These are phyloP conservation scores for Sapria himalayana DNA, from an alignment of 345 rosid species.

Conservation along the genomic window DNA sequence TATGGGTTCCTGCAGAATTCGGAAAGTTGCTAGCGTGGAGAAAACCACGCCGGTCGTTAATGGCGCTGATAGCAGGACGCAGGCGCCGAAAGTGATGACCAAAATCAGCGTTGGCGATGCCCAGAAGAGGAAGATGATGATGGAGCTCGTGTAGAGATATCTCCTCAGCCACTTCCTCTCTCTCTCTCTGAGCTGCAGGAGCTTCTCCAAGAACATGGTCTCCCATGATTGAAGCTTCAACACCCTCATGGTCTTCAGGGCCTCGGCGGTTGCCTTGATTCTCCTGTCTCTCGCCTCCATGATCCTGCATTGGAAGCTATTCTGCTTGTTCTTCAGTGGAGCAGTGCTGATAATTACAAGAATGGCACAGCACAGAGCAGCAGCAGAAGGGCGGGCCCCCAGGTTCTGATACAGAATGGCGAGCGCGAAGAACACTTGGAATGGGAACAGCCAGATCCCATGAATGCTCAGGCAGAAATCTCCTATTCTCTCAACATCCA, in stretches of 20 bases:
- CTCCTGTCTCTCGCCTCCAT: constrained; percentile 32
- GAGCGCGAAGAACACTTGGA: constrained; percentile 40
- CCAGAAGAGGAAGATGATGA: constrained; percentile 39
- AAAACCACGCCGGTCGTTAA: constrained; percentile 32
- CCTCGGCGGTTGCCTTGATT: constrained; percentile 33
- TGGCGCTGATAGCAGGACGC: constrained; percentile 18
- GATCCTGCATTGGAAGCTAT: constrained; percentile 30
- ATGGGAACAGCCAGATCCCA: constrained; percentile 46
- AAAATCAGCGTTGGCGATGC: constrained; percentile 43
- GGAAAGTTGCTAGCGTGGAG: constrained; percentile 39
- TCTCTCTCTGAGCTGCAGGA: constrained; percentile 29
- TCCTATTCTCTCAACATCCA: constrained; percentile 49
- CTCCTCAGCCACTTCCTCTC: constrained; percentile 25
- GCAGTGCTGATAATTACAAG: constrained; percentile 46
- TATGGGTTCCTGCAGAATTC: constrained; percentile 46
- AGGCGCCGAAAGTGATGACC: constrained; percentile 32
- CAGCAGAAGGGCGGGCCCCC: constrained; percentile 34
- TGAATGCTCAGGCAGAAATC: constrained; percentile 44
- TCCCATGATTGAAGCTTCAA: constrained; percentile 39
- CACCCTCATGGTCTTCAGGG: constrained; percentile 37
- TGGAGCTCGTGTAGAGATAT: constrained; percentile 34
- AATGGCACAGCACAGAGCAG: constrained; percentile 30
- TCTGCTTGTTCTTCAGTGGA: constrained; percentile 37
- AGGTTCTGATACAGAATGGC: constrained; percentile 27
- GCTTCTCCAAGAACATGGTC: constrained; percentile 18